Base-by-base conservation (phyloP, 371 early-diverging fungal genomes). In the Mycotypha africana region DNA sequence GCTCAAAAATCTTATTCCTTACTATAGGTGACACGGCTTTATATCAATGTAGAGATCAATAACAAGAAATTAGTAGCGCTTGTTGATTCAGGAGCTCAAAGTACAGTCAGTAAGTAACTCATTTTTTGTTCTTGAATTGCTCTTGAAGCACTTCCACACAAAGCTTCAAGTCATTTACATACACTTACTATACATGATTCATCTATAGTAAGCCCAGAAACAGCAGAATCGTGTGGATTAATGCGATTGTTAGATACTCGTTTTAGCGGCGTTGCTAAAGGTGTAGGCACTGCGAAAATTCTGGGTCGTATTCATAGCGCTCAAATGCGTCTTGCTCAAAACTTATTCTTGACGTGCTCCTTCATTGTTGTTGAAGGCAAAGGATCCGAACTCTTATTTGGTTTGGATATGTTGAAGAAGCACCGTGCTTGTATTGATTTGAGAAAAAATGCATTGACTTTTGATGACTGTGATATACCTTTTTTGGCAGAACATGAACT, bases 81-180 rank as follows among this genome's bases (percentile, higher is more conserved):
- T 62, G 95, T 98, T 2, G 98, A 98, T 62, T 93, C 95, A 5
- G 98, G 97, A 17, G 98, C 98, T 10, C 97, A 97, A 53, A 88
- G 88, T 17, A 96, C 97, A 6, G 93, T 98, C 39, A 95, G 92
- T 91, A 78, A 65, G 79, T 74, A 15, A 1, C 4, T 4, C 15
- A 5, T n/a, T n/a, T n/a, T n/a, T n/a, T n/a, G n/a, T n/a, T n/a
- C n/a, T n/a, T n/a, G n/a, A n/a, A n/a, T n/a, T n/a, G 14, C 4
- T 15, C 7, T 33, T 14, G 14, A 33, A 33, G 34, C 9, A 33
- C 4, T 14, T 11, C 9, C 4, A 33, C 4, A 33, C 8, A 34
- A 15, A 3, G 17, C 30, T 14, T n/a, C 43, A 22, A 24, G 10
- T 40, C 22, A 17, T 25, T 7, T 3, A 15, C 42, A 47, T 6